A percentile compares a stretch with the other conserved stretches of the same genome.
These are phyloP conservation scores for Colletotrichum sp. DNA, from an alignment of 2,329 filamentous ascomycete genomes.

Conservation along the genomic window DNA sequence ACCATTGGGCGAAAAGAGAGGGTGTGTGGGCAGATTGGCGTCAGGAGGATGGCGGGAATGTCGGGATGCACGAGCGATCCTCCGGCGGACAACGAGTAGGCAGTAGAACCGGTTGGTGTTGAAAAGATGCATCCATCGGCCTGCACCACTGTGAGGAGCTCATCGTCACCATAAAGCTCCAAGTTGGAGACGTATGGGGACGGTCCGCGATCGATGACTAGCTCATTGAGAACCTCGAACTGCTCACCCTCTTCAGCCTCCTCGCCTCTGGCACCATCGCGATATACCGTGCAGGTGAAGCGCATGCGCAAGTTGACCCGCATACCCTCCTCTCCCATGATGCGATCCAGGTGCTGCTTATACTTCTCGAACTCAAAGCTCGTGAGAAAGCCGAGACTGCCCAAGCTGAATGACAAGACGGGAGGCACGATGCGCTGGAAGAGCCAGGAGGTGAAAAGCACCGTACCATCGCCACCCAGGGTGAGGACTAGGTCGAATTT, in stretches of 20 bases:
- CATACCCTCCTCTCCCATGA: conserved; percentile 97
- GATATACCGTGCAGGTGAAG: conserved; percentile 97
- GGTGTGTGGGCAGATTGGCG: conserved; percentile 96
- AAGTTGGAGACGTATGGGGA: conserved; percentile 97
- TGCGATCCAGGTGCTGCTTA: conserved; percentile 81
- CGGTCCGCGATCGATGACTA: conserved; percentile 96
- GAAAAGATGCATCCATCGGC: conserved; percentile 98
- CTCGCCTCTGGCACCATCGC: conserved; percentile 65
- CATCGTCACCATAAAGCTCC: conserved; percentile 94
- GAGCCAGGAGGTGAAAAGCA: conserved; percentile 89
- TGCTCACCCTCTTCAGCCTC: conserved; percentile 88
- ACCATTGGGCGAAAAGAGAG: conserved; percentile 98
- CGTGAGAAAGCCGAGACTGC: conserved; percentile 86
- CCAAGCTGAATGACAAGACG: conserved; percentile 83
- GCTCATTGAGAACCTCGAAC: conserved; percentile 97
- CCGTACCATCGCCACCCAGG: conserved; percentile 85
- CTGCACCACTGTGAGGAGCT: conserved; percentile 93
- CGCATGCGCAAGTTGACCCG: conserved; percentile 97
- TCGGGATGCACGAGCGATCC: conserved; percentile 96
- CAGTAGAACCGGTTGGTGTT: conserved; percentile 92
- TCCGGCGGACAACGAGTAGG: conserved; percentile 94
- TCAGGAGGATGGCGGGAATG: conserved; percentile 94
- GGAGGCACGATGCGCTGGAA: conserved; percentile 89
- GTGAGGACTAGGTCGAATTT: conserved; percentile 95
- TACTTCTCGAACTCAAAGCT: conserved; percentile 89